A percentile compares a stretch with the other conserved stretches of the same genome.
Evolutionary conservation across 768 basidiomycete species (phyloP).

Genomic region (Suillus alpinus): DNA sequence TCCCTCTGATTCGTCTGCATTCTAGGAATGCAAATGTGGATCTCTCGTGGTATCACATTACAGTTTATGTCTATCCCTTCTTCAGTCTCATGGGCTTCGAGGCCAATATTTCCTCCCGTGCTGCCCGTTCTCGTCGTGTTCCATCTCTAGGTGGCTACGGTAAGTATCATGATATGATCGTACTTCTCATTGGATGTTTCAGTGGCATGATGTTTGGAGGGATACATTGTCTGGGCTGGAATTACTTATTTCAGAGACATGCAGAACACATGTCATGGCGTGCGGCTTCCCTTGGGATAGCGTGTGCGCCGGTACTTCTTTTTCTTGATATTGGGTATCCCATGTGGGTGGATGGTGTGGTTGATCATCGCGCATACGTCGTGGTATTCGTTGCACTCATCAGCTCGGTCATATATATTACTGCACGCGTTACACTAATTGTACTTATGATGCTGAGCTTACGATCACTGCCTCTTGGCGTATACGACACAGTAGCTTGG

Average conservation of each 20-base stretch:
- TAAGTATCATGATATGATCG: not conserved
- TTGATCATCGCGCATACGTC: not conserved
- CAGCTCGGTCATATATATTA: conserved; percentile 5
- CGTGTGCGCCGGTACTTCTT: not conserved
- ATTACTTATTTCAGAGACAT: conserved; percentile 15
- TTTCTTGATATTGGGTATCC: not conserved
- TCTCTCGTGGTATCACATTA: too few species aligned
- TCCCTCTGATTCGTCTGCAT: not conserved
- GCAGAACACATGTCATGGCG: conserved; percentile 20
- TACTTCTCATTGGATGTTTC: not conserved
- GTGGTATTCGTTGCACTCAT: accelerated
- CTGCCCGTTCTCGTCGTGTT: not conserved
- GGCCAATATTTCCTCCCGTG: not conserved
- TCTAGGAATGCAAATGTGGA: too few species aligned
- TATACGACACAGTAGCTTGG: conserved; percentile 16
- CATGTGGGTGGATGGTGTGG: too few species aligned
- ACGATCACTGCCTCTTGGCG: conserved; percentile 10
- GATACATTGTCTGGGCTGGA: conserved; percentile 26
- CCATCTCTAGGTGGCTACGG: not conserved
- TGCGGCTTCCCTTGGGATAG: conserved; percentile 10
- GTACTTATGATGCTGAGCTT: conserved; percentile 10
- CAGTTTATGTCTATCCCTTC: not conserved
- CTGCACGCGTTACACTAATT: conserved; percentile 11
- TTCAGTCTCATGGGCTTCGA: not conserved
- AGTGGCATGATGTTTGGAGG: conserved; percentile 22